Conservation (phyloP, 768 basidiomycete species). For the Auricularia heimuer region DNA sequence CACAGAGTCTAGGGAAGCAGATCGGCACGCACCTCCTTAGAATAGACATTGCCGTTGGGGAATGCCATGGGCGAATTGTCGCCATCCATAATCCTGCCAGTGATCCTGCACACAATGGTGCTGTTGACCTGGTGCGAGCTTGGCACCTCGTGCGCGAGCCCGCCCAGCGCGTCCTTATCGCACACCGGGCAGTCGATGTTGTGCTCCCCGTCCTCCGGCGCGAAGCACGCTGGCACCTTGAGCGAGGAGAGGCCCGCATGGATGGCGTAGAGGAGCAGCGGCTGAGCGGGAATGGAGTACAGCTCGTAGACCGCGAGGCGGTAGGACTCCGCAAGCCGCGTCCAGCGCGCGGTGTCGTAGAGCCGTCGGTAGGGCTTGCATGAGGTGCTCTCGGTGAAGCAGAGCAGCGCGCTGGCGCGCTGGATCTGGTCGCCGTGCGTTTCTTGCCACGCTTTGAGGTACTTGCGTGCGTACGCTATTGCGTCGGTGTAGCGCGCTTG, state of each 20-base stretch:
- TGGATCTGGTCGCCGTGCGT: constrained; percentile 71
- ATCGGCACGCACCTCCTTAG: constrained; percentile 47
- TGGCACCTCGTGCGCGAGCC: constrained; percentile 78
- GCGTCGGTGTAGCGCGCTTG: constrained; percentile 57
- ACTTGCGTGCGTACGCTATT: constrained; percentile 73
- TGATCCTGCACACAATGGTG: constrained; percentile 86
- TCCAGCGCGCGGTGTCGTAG: constrained; percentile 78
- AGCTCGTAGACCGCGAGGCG: constrained; percentile 78
- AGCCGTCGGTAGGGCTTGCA: constrained; percentile 81
- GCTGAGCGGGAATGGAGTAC: constrained; percentile 79
- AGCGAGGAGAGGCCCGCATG: constrained; percentile 88
- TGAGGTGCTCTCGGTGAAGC: constrained; percentile 54
- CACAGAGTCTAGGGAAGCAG: not conserved
- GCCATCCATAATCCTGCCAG: constrained; percentile 90
- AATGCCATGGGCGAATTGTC: constrained; percentile 90
- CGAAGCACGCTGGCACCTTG: constrained; percentile 77
- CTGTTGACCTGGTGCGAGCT: constrained; percentile 92
- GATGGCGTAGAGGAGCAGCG: constrained; percentile 76
- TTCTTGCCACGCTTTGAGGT: constrained; percentile 73
- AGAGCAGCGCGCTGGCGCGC: constrained; percentile 67
- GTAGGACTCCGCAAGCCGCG: constrained; percentile 62
- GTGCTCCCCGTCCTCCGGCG: constrained; percentile 30
- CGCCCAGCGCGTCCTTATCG: constrained; percentile 58
- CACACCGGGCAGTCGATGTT: constrained; percentile 92
- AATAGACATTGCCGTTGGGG: constrained; percentile 87